A percentile compares a stretch with the other conserved stretches of the same genome.
phyloP scores from a whole-genome alignment of 2,329 filamentous ascomycete species.

The Talaromyces verruculosus region DNA sequence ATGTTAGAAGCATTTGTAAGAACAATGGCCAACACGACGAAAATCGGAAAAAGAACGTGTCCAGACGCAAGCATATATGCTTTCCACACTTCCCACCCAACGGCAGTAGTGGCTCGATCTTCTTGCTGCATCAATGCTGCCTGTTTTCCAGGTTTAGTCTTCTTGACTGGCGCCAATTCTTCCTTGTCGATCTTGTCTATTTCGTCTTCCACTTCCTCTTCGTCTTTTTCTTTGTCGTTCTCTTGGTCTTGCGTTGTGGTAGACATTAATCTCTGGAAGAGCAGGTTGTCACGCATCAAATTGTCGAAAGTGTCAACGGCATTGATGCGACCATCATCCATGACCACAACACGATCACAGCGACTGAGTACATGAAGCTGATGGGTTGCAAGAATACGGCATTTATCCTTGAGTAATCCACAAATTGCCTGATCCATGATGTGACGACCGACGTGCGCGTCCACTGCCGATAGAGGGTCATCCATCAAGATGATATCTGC shows the following conservation, averaged over 20 bases:
- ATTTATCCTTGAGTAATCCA: conserved; percentile 83
- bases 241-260: conserved; percentile 68
- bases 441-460: conserved; percentile 61
- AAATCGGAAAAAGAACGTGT: conserved; percentile 61
- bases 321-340: conserved; percentile 81
- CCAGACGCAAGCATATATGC: conserved; percentile 75
- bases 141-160: conserved; percentile 38
- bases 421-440: conserved; percentile 94
- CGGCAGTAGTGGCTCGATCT: conserved; percentile 67
- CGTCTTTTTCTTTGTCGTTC: conserved; percentile 45
- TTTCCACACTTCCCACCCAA: conserved; percentile 76
- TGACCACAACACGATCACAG: conserved; percentile 89
- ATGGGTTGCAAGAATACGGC: conserved; percentile 87
- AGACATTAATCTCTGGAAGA: conserved; percentile 79
- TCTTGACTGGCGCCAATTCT: conserved; percentile 43
- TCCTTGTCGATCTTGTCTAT: conserved; percentile 32
- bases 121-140: conserved; percentile 49
- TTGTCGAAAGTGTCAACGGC: conserved; percentile 88
- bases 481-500: conserved; percentile 64
- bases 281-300: conserved; percentile 74
- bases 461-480: conserved; percentile 59
- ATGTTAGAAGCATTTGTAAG: conserved; percentile 83
- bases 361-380: conserved; percentile 89
- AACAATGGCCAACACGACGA: conserved; percentile 64
- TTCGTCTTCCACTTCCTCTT: conserved; percentile 50